phyloP scores from a whole-genome alignment of 129 eudicot genomes.

The Helichrysum umbraculigerum region DNA sequence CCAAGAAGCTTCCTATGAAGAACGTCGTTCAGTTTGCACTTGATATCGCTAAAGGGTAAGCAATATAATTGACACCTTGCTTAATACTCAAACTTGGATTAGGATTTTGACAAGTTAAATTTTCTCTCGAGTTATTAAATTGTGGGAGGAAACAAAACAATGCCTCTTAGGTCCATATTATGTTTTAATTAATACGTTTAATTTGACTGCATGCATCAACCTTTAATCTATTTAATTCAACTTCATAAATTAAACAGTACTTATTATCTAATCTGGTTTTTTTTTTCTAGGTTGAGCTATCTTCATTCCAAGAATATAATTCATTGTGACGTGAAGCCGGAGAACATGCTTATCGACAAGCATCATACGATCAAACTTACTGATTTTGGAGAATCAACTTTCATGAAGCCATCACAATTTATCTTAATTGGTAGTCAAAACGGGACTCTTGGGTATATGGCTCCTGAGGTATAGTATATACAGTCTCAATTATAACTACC shows the following conservation, averaged over 20 bases:
- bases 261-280: background rate
- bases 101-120: background rate
- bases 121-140: too few relatives aligned
- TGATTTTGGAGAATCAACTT: slow-evolving; percentile 38
- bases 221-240: too few relatives aligned
- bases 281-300: slow-evolving; percentile 42
- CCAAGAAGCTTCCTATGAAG: slow-evolving; percentile 33
- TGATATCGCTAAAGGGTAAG: slow-evolving; percentile 48
- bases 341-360: slow-evolving; percentile 50
- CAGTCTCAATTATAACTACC: background rate
- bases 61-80: background rate
- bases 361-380: slow-evolving; percentile 33
- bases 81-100: background rate
- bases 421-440: slow-evolving; percentile 40
- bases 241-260: background rate
- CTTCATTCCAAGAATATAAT: slow-evolving; percentile 51
- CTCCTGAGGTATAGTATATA: slow-evolving; percentile 58
- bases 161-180: too few relatives aligned
- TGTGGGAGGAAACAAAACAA: too few relatives aligned
- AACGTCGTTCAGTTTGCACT: slow-evolving; percentile 33
- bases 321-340: slow-evolving; percentile 51
- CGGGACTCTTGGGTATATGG: slow-evolving; percentile 65
- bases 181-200: too few relatives aligned
- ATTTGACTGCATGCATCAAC: too few relatives aligned
- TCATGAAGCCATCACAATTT: slow-evolving; percentile 36